Evolutionary conservation across 169 alveolate species (phyloP).

Genomic region (Eimeria sp.): DNA sequence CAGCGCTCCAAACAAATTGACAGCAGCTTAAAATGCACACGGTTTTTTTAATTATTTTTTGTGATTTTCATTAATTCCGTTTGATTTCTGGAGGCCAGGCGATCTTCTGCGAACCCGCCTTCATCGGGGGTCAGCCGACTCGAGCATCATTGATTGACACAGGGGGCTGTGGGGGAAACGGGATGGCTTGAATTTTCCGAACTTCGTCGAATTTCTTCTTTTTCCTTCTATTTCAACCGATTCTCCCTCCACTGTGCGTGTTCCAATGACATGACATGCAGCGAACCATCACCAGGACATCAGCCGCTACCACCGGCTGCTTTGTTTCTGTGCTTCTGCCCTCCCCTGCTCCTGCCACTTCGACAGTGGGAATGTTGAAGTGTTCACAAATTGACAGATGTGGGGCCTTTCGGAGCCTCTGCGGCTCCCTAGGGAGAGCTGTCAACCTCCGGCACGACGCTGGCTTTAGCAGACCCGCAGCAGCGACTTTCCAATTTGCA

Average conservation of each 20-base stretch:
- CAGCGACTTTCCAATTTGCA: not conserved
- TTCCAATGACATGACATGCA: slow-evolving; percentile 11
- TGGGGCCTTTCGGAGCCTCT: not conserved
- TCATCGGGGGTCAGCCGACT: not conserved
- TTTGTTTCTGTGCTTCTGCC: not conserved
- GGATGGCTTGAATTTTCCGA: not conserved
- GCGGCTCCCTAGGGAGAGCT: not conserved
- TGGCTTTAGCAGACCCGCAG: not conserved
- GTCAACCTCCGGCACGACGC: not conserved
- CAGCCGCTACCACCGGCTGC: not conserved
- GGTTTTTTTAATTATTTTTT: not conserved
- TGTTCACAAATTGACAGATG: not conserved
- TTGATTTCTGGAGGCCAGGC: not conserved
- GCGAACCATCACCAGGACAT: not conserved
- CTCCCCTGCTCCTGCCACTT: not conserved
- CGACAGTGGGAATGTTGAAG: not conserved
- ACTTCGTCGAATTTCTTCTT: not conserved
- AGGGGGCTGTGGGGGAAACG: not conserved
- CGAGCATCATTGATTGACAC: not conserved
- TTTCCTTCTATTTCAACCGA: not conserved
- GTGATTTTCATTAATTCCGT: not conserved
- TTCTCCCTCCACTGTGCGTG: not conserved
- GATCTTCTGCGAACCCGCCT: not conserved
- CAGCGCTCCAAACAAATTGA: not conserved
- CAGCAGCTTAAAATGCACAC: not conserved